A percentile compares a stretch with the other conserved stretches of the same genome.
Evolutionary conservation across 371 early-diverging fungal species (phyloP).

Genomic region (Parasitella parasitica): DNA sequence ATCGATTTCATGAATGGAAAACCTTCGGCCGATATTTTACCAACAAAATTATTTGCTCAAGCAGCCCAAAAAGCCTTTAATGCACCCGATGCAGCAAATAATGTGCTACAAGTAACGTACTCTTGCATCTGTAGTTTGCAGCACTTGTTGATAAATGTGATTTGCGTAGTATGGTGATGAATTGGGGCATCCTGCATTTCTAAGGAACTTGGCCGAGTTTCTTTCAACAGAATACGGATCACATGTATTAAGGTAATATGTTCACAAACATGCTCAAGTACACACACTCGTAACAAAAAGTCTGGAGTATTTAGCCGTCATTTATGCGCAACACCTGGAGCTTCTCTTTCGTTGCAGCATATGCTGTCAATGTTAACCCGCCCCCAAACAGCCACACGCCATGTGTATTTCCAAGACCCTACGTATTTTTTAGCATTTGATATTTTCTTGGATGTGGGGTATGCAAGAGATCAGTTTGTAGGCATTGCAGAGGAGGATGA

Average conservation of each 20-base stretch:
- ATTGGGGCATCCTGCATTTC: constrained; percentile 20
- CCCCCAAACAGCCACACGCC: constrained; percentile 24
- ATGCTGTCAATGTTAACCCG: constrained; percentile 29
- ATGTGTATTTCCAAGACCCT: constrained; percentile 57
- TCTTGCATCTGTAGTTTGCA: not conserved
- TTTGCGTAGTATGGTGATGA: constrained; percentile 35
- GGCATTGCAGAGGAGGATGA: constrained; percentile 32
- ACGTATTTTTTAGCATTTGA: constrained; percentile 60
- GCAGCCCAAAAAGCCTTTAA: constrained; percentile 22
- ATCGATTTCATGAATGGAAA: constrained; percentile 35
- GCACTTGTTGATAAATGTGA: not conserved
- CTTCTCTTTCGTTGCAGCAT: constrained; percentile 36
- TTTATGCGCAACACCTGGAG: constrained; percentile 38
- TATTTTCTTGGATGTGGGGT: constrained; percentile 51
- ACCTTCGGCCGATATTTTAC: constrained; percentile 36
- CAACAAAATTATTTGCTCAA: constrained; percentile 17
- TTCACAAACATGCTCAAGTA: no score
- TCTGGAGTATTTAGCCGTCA: no score
- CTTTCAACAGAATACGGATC: constrained; percentile 20
- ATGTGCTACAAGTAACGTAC: constrained; percentile 29
- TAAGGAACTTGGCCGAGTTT: constrained; percentile 29
- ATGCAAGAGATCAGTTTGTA: constrained; percentile 28
- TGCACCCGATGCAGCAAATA: constrained; percentile 17
- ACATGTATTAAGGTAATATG: constrained; percentile 19
- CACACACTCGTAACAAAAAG: no score